phyloP scores from a whole-genome alignment of 164 flowering plant genomes.

The Sedum album region DNA sequence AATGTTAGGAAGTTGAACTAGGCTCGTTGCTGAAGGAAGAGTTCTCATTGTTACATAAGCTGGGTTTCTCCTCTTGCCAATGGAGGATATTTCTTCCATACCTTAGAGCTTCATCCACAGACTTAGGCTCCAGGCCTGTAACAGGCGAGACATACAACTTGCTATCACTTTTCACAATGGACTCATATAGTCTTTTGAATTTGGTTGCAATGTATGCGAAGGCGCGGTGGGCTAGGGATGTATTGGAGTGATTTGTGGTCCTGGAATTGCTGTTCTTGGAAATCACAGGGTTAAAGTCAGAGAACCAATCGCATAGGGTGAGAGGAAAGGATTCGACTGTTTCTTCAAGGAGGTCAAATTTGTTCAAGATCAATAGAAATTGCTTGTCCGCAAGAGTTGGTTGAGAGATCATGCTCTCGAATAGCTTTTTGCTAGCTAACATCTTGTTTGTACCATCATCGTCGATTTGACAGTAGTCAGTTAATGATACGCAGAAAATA shows the following conservation, averaged over 20 bases:
- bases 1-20: background rate
- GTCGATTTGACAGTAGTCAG: constrained; percentile 22
- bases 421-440: constrained; percentile 28
- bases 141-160: constrained; percentile 21
- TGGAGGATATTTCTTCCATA: constrained; percentile 25
- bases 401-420: constrained; percentile 28
- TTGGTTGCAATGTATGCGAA: constrained; percentile 30
- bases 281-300: constrained; percentile 29
- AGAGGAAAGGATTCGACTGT: constrained; percentile 26
- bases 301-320: constrained; percentile 32
- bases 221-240: constrained; percentile 27
- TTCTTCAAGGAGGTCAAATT: constrained; percentile 31
- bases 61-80: constrained; percentile 18
- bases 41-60: background rate
- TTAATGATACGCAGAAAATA: constrained; percentile 28
- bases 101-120: constrained; percentile 27
- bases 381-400: constrained; percentile 16
- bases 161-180: background rate
- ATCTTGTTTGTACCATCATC: constrained; percentile 25
- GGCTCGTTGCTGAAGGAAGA: background rate
- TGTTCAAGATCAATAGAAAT: constrained; percentile 33
- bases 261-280: constrained; percentile 8
- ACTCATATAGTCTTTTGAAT: constrained; percentile 30
- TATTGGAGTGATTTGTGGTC: constrained; percentile 4
- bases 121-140: constrained; percentile 26